Evolutionary conservation across 257 asterid genomes (phyloP), one percentile per base, ranked within the genome.

Genomic region (Nicotiana noctiflora): DNA sequence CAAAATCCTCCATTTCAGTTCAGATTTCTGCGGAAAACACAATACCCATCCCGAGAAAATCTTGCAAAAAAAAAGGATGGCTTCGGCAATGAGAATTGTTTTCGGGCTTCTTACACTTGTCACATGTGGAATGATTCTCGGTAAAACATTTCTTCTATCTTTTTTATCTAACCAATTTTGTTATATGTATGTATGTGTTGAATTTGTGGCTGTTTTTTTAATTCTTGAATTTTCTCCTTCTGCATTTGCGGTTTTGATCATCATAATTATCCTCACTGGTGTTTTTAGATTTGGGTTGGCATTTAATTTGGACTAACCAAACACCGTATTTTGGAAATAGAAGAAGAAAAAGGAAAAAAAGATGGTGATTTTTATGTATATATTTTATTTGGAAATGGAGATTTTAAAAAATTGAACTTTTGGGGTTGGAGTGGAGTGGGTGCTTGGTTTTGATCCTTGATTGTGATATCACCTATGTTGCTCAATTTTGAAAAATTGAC

Each of bases 61-160:
- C 55, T 44, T 70, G 57, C 57, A 27, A 27, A 8, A 46, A 77
- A 29, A 64, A 17, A n/a, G n/a, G 10, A 84, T 87, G 90, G 85
- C 83, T 6, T 32, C 84, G 32, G 78, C 86, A 5, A 84, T 83
- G 87, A 87, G 86, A 84, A 82, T 92, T 64, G 86, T 92, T 83
- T 77, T 93, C 72, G 91, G 91, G n/a, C 91, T 93, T 53, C 96
- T 93, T 12, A 84, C 93, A 76, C 81, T 93, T 81, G 93, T 93
- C 81, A 83, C 97, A 6, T 77, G 85, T 55, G 97, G 94, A 87
- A 91, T 92, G 96, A 90, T 93, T 81, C 83, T 93, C 82, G 98
- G 98, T 92, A 83, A 68, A 53, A 52, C 29, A 40, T 70, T 49
- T 18, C 13, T 51, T 83, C 79, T 53, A 76, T 55, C 40, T 77